Percentiles rank a stretch among this genome's conserved stretches.
Conservation (phyloP, 345 rosid genomes). For the Citrus reticulata region DNA sequence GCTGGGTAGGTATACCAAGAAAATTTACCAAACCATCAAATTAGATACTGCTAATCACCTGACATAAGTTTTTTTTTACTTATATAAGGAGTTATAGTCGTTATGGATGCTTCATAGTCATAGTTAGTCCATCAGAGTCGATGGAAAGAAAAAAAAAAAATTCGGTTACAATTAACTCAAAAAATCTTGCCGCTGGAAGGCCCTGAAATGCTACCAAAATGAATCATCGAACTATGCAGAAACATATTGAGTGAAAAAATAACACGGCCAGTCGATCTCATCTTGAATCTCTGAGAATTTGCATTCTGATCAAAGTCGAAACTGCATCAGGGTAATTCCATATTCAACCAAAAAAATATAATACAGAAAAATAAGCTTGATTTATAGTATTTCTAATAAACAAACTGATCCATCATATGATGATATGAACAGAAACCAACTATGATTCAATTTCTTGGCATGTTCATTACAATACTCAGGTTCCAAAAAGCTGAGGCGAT, state of each 20-base stretch:
- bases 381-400: neutral
- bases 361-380: conserved; percentile 1
- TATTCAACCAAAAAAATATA: neutral
- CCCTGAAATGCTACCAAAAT: neutral
- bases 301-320: neutral
- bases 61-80: neutral
- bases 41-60: neutral
- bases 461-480: conserved; percentile 41
- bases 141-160: no score
- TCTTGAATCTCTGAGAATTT: neutral
- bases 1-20: conserved; percentile 5
- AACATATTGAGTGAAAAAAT: neutral
- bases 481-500: conserved; percentile 44
- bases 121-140: neutral
- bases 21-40: neutral
- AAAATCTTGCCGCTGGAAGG: neutral
- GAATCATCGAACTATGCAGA: neutral
- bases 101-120: neutral
- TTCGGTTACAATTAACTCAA: neutral
- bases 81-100: neutral
- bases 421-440: conserved; percentile 7
- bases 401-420: conserved; percentile 8
- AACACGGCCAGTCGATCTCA: neutral
- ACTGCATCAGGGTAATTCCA: neutral
- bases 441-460: neutral